phyloP scores from a whole-genome alignment of 2,329 filamentous ascomycete species.

The Talaromyces pinophilus region DNA sequence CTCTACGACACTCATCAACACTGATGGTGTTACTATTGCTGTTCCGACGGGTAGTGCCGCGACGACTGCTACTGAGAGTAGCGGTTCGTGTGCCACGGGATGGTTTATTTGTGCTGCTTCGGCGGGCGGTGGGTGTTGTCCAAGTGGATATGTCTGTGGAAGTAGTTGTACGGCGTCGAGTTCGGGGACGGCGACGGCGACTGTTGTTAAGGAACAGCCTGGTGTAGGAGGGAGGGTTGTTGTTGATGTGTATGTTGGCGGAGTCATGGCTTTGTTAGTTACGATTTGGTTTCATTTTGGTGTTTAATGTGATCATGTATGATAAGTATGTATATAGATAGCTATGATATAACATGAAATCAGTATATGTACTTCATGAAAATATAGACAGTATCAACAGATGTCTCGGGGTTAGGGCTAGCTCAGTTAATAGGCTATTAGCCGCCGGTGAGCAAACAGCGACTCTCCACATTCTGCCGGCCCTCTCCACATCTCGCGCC shows the following conservation, averaged over 20 bases:
- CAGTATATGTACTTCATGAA: not conserved
- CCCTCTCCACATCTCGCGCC: slow-evolving; percentile 6
- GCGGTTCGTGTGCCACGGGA: slow-evolving; percentile 67
- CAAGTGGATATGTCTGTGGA: slow-evolving; percentile 70
- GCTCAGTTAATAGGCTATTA: not conserved
- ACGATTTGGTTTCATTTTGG: slow-evolving; percentile 11
- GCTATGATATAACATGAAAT: slow-evolving; percentile 1
- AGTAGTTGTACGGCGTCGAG: slow-evolving; percentile 33
- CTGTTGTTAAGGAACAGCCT: slow-evolving; percentile 45
- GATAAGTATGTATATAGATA: not conserved
- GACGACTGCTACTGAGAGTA: slow-evolving; percentile 27
- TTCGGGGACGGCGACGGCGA: slow-evolving; percentile 54
- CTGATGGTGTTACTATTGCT: slow-evolving; percentile 69
- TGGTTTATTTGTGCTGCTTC: slow-evolving; percentile 73
- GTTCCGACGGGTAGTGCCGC: slow-evolving; percentile 55
- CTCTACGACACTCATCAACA: slow-evolving; percentile 64
- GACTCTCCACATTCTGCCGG: slow-evolving; percentile 12
- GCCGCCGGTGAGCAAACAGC: slow-evolving; percentile 8
- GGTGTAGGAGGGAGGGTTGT: slow-evolving; percentile 15
- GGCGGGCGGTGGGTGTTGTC: slow-evolving; percentile 80
- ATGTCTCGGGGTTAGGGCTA: not conserved
- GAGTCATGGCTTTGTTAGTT: slow-evolving; percentile 11
- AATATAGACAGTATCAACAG: not conserved
- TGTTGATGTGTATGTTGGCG: slow-evolving; percentile 20
- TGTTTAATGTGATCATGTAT: not conserved